These are phyloP conservation scores for Macrophomina tecta DNA, from an alignment of 2,329 filamentous ascomycete genomes.

Conservation along the genomic window DNA sequence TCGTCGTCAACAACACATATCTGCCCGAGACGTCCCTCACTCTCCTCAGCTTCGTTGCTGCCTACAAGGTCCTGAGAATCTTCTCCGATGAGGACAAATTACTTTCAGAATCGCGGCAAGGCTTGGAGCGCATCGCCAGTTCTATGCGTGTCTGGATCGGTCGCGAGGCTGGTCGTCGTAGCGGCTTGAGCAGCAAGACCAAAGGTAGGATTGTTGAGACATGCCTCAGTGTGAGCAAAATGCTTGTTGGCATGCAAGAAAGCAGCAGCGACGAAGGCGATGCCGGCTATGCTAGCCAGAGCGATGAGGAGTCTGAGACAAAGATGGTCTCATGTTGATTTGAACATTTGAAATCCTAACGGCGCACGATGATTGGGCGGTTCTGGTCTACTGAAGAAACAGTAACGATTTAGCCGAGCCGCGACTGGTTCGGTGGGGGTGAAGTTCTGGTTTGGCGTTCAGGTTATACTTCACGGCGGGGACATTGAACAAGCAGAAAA, in stretches of 20 bases:
- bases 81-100: slow-evolving; percentile 44
- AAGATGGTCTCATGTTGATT: slow-evolving; percentile 16
- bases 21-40: slow-evolving; percentile 45
- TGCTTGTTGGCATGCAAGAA: slow-evolving; percentile 47
- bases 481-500: slow-evolving; percentile 17
- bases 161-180: slow-evolving; percentile 48
- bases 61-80: slow-evolving; percentile 48
- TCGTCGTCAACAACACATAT: slow-evolving; percentile 48
- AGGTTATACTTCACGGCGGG: not conserved
- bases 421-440: not conserved
- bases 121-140: slow-evolving; percentile 52
- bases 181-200: slow-evolving; percentile 47
- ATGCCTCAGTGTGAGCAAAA: slow-evolving; percentile 52
- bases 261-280: slow-evolving; percentile 35
- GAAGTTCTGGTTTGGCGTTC: slow-evolving; percentile 8
- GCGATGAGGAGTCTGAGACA: slow-evolving; percentile 20
- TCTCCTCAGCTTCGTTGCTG: slow-evolving; percentile 54
- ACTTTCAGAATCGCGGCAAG: slow-evolving; percentile 42
- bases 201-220: slow-evolving; percentile 47
- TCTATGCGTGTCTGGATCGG: slow-evolving; percentile 55
- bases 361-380: slow-evolving; percentile 5
- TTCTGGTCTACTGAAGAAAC: slow-evolving; percentile 7
- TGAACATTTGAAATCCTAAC: slow-evolving; percentile 5
- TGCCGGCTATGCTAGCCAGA: slow-evolving; percentile 39
- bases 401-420: slow-evolving; percentile 14